Conservation (phyloP, 441 rosid genomes). For the Viola pubescens region DNA sequence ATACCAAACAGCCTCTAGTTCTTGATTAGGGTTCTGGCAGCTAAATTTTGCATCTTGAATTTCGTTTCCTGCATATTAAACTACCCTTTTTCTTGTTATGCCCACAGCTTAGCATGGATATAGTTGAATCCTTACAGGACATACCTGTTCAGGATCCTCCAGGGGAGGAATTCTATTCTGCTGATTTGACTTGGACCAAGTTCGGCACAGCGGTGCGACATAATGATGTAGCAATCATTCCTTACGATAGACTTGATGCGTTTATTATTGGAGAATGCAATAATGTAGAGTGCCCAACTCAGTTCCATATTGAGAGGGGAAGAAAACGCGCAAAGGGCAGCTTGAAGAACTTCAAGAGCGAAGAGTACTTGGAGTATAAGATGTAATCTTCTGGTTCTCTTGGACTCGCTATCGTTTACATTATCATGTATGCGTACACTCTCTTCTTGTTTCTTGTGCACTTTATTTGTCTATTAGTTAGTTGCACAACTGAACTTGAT, state of each 20-base stretch:
- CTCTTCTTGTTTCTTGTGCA: background rate
- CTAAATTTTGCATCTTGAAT: no score
- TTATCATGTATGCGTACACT: background rate
- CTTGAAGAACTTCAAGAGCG: conserved; percentile 66
- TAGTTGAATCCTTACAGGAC: conserved; percentile 44
- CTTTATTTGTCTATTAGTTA: background rate
- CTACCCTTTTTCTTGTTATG: no score
- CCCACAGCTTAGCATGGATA: conserved; percentile 22
- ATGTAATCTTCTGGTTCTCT: conserved; percentile 40
- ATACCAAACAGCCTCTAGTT: no score
- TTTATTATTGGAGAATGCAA: conserved; percentile 92
- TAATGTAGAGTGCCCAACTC: conserved; percentile 70
- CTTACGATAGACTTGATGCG: conserved; percentile 60
- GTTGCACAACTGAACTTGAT: no score
- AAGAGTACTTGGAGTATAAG: conserved; percentile 78
- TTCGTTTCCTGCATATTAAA: no score
- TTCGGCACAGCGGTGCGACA: conserved; percentile 73
- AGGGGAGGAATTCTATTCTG: conserved; percentile 67
- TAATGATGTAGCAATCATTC: conserved; percentile 80
- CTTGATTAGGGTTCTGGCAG: no score
- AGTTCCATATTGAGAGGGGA: conserved; percentile 87
- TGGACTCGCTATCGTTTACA: background rate
- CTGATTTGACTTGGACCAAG: conserved; percentile 75
- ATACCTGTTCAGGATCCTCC: conserved; percentile 66
- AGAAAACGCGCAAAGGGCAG: conserved; percentile 59